Conservation (phyloP, 2,329 filamentous ascomycete genomes). For the Exutisphaerella laricina region DNA sequence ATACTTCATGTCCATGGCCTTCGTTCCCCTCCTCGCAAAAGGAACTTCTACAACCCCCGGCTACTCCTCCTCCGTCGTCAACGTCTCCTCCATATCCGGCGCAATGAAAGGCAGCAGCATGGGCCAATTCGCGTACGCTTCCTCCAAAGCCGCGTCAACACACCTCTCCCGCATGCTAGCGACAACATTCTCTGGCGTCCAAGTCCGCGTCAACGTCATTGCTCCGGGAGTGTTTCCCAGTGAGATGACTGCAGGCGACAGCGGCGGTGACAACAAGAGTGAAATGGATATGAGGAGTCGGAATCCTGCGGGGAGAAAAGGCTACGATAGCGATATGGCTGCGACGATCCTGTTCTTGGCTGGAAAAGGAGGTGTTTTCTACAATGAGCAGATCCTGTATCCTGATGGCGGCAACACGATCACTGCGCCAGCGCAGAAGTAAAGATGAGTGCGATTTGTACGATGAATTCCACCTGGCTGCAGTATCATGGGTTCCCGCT, state of each 20-base stretch:
- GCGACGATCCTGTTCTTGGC: conserved; percentile 49
- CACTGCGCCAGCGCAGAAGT: conserved; percentile 5
- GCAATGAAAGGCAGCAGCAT: conserved; percentile 50
- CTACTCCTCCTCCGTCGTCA: conserved; percentile 49
- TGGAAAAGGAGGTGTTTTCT: conserved; percentile 47
- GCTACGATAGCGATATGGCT: conserved; percentile 48
- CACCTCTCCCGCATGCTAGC: conserved; percentile 45
- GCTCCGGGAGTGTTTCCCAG: conserved; percentile 42
- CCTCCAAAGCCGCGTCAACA: conserved; percentile 46
- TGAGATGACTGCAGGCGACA: conserved; percentile 46
- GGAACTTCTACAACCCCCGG: conserved; percentile 43
- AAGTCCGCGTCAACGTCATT: conserved; percentile 42
- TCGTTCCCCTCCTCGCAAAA: conserved; percentile 50
- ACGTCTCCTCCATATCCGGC: conserved; percentile 49
- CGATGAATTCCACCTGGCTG: too few relatives aligned
- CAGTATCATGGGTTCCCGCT: too few relatives aligned
- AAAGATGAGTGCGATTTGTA: too few relatives aligned
- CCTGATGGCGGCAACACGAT: conserved; percentile 38
- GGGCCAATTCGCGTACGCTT: conserved; percentile 51
- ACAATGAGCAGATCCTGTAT: conserved; percentile 51
- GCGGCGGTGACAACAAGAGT: conserved; percentile 45
- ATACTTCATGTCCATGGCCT: conserved; percentile 51
- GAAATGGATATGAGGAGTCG: conserved; percentile 37
- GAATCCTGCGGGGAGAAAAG: conserved; percentile 43
- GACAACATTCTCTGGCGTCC: conserved; percentile 39